phyloP scores from a whole-genome alignment of 371 early-diverging fungal species.

The Mucor plumbeus region DNA sequence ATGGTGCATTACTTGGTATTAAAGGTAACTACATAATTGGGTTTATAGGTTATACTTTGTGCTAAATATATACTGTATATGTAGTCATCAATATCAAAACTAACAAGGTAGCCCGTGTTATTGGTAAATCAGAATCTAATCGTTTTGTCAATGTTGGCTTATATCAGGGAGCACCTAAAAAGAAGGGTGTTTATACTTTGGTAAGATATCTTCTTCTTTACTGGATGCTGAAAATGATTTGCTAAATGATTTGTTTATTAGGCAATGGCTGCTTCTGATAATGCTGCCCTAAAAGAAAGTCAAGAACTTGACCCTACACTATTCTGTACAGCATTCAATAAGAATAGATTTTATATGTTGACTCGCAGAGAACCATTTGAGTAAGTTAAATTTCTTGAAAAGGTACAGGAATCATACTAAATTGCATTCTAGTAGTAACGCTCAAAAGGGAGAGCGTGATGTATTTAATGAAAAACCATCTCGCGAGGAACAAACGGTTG shows the following conservation, averaged over 20 bases:
- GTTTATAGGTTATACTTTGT: no score
- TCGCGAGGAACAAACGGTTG: constrained; percentile 93
- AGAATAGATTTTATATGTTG: constrained; percentile 93
- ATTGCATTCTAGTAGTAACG: constrained; percentile 23
- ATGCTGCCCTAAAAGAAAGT: constrained; percentile 75
- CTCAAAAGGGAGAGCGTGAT: constrained; percentile 81
- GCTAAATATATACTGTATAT: no score
- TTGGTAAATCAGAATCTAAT: constrained; percentile 90
- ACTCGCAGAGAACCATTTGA: constrained; percentile 86
- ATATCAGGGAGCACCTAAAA: constrained; percentile 88
- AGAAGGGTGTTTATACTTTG: constrained; percentile 77
- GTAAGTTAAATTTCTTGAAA: constrained; percentile 34
- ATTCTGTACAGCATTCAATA: constrained; percentile 88
- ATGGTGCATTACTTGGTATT: constrained; percentile 92
- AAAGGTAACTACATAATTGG: constrained; percentile 55
- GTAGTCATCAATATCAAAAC: constrained; percentile 78
- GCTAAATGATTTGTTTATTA: constrained; percentile 21
- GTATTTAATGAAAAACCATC: constrained; percentile 97
- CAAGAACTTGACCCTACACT: constrained; percentile 84
- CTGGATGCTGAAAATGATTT: neutral
- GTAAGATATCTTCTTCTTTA: constrained; percentile 35
- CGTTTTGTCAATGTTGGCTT: constrained; percentile 90
- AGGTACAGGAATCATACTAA: neutral
- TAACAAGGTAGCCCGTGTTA: constrained; percentile 82
- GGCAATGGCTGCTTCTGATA: constrained; percentile 92